Evolutionary conservation across 2,329 filamentous ascomycete genomes (phyloP), one percentile per base, ranked within the genome.

Genomic region (Talaromyces verruculosus): DNA sequence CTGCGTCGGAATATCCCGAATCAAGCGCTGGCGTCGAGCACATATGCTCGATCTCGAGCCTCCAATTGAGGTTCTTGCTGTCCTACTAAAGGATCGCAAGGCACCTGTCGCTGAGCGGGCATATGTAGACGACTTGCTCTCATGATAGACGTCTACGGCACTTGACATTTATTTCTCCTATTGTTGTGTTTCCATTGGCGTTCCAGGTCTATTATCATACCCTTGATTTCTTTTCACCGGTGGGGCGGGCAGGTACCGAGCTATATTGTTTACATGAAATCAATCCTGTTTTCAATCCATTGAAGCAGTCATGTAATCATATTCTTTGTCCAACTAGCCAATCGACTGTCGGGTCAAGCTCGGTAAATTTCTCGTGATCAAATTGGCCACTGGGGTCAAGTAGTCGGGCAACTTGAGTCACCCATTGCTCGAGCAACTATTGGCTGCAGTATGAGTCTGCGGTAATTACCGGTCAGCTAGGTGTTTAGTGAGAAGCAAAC

Each of bases 11-110:
- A 92, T 94, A 62, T 81, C 88, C 43, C 88, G 95, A 58, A 81
- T 90, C 71, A 91, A 90, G 80, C 89, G 95, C 39, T 99, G 95
- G 95, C 87, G 91, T 75, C 88, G 95, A 55, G 95, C 95, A 4
- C 85, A 96, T 63, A 84, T 84, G 65, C 82, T 99, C n/a, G 89
- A 90, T 2, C 83, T 99, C n/a, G 85, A 89, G 37, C 95, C 95
- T 1, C 94, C 95, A 0, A 85, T 97, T 30, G 94, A 98, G 77
- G 93, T 97, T 3, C 84, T 98, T 5, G 91, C 93, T 0, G 91
- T 98, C 17, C 79, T 98, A 57, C 72, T 96, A 64, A 89, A 88
- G 73, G 89, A 92, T 73, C 80, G 85, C 5, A 85, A 77, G 62
- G 70, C 72, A 5, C 67, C 67, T n/a, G 66, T 68, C 15, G 73